These are phyloP conservation scores for Paraconiothyrium sp. DNA, from an alignment of 2,329 filamentous ascomycete genomes.

Conservation along the genomic window DNA sequence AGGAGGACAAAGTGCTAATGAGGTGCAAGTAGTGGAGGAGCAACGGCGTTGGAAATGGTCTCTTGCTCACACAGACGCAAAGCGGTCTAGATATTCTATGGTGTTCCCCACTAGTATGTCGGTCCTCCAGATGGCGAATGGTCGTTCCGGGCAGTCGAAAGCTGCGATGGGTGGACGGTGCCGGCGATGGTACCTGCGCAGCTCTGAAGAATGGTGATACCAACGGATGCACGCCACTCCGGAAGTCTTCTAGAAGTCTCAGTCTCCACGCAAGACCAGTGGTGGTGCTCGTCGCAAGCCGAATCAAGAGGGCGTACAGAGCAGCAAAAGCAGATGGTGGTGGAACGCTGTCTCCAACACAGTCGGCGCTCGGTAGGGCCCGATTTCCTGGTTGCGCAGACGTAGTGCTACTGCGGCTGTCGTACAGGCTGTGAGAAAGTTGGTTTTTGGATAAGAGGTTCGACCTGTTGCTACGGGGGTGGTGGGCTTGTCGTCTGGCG, in stretches of 20 bases:
- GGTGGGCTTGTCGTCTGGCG: constrained; percentile 39
- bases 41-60: constrained; percentile 43
- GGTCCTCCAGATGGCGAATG: constrained; percentile 40
- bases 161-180: constrained; percentile 37
- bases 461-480: constrained; percentile 38
- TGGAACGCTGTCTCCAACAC: constrained; percentile 49
- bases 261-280: constrained; percentile 49
- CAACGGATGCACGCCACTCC: constrained; percentile 55
- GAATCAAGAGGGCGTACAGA: constrained; percentile 52
- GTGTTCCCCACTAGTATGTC: constrained; percentile 43
- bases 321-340: constrained; percentile 48
- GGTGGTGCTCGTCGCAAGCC: constrained; percentile 49
- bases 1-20: constrained; percentile 47
- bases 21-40: constrained; percentile 42
- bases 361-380: constrained; percentile 50
- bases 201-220: constrained; percentile 50
- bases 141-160: constrained; percentile 39
- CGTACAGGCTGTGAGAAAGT: constrained; percentile 48
- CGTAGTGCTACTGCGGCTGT: constrained; percentile 54
- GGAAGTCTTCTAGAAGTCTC: constrained; percentile 56
- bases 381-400: constrained; percentile 59
- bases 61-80: constrained; percentile 40
- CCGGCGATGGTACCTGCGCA: constrained; percentile 50
- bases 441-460: constrained; percentile 47
- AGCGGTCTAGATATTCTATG: constrained; percentile 38